A percentile compares a stretch with the other conserved stretches of the same genome.
Conservation (phyloP, 2,329 filamentous ascomycete species). For the Sporothrix variecibatus region DNA sequence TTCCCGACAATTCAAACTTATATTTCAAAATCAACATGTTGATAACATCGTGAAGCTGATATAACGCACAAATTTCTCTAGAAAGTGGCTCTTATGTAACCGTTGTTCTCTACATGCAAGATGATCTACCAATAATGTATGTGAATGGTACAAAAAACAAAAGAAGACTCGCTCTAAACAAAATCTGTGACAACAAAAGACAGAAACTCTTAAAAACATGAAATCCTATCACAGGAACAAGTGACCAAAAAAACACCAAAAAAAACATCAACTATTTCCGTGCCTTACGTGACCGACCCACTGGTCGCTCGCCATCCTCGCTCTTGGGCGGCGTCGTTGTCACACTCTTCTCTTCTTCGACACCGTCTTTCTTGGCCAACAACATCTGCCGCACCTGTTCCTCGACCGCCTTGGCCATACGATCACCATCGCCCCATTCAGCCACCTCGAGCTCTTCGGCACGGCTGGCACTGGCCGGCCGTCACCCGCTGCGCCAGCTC, state of each 20-base stretch:
- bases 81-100: not conserved
- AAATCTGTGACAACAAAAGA: not conserved
- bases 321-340: conserved; percentile 20
- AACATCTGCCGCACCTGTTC: conserved; percentile 50
- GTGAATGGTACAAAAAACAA: not conserved
- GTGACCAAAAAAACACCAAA: not conserved
- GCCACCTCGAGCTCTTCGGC: conserved; percentile 39
- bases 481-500: conserved; percentile 72
- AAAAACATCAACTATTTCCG: not conserved
- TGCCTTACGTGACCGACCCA: not conserved
- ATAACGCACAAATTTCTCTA: not conserved
- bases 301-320: not conserved
- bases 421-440: conserved; percentile 33
- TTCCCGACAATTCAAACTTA: not conserved
- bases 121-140: not conserved
- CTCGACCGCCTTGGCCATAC: conserved; percentile 42
- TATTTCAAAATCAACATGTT: not conserved
- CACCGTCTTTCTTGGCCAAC: conserved; percentile 26
- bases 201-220: not conserved
- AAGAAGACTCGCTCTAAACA: not conserved
- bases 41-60: not conserved
- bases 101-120: not conserved
- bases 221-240: not conserved
- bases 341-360: not conserved
- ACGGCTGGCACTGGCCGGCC: conserved; percentile 27